A percentile compares a stretch with the other conserved stretches of the same genome.
Evolutionary conservation across 225 moss, liverwort and hornwort genomes (phyloP).

Genomic region (Lunularia cruciata): DNA sequence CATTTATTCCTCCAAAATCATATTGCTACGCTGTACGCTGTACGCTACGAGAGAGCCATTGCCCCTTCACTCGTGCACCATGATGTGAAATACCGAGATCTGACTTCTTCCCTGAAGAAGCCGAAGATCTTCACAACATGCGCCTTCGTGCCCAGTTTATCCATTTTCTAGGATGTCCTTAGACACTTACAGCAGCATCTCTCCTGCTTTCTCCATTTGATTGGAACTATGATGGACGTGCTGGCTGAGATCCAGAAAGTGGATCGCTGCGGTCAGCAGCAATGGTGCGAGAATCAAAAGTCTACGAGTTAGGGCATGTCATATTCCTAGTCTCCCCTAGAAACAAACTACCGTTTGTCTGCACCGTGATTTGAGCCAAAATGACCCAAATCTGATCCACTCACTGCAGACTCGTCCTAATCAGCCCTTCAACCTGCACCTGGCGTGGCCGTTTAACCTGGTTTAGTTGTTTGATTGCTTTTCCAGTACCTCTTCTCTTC

Average conservation of each 20-base stretch:
- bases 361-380: neutral
- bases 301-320: neutral
- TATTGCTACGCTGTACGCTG: no score
- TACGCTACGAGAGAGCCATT: no score
- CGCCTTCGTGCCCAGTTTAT: no score
- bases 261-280: neutral
- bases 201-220: neutral
- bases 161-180: no score
- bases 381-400: neutral
- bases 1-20: no score
- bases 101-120: neutral
- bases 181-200: neutral
- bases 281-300: neutral
- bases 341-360: neutral
- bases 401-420: neutral
- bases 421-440: neutral
- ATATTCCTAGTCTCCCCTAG: neutral
- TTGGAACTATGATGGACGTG: neutral
- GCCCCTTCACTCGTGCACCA: no score
- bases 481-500: neutral
- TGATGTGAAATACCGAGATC: no score
- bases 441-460: neutral
- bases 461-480: neutral
- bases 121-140: neutral
- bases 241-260: neutral